Conservation (phyloP, 805 yeast species). For the Tanozyma kutaoensis region DNA sequence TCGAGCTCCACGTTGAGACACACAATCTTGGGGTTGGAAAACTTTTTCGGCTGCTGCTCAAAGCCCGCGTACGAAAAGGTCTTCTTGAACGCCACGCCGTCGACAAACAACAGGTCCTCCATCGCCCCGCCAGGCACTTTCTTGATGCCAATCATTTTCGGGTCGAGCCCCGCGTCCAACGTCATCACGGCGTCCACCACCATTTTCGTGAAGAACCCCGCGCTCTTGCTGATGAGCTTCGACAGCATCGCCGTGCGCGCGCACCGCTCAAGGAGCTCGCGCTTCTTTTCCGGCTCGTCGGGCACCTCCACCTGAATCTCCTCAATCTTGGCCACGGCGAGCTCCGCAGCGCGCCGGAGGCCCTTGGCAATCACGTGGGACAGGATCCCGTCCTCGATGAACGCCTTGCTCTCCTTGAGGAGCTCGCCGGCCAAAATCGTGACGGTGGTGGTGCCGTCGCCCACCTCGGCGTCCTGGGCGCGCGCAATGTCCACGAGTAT, state of each 20-base stretch:
- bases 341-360: conserved; percentile 64
- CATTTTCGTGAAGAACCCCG: conserved; percentile 87
- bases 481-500: conserved; percentile 88
- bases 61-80: conserved; percentile 97
- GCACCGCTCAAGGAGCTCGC: conserved; percentile 75
- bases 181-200: conserved; percentile 91
- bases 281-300: conserved; percentile 11
- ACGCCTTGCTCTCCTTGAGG: conserved; percentile 77
- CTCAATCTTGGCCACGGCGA: conserved; percentile 60
- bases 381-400: conserved; percentile 93
- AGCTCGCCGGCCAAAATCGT: conserved; percentile 91
- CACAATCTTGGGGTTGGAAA: conserved; percentile 68
- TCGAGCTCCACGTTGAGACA: conserved; percentile 87
- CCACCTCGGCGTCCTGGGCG: conserved; percentile 96
- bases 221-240: conserved; percentile 76
- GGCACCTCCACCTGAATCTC: conserved; percentile 64
- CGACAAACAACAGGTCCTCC: conserved; percentile 80
- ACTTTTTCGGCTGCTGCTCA: conserved; percentile 92
- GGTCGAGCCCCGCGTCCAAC: conserved; percentile 78
- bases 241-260: conserved; percentile 98
- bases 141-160: conserved; percentile 83
- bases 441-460: conserved; percentile 97
- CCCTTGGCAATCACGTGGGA: conserved; percentile 85
- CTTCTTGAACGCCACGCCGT: conserved; percentile 96
- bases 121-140: conserved; percentile 93